Evolutionary conservation across 495 filamentous ascomycete species (phyloP).

Genomic region (Alectoria sarmentosa): DNA sequence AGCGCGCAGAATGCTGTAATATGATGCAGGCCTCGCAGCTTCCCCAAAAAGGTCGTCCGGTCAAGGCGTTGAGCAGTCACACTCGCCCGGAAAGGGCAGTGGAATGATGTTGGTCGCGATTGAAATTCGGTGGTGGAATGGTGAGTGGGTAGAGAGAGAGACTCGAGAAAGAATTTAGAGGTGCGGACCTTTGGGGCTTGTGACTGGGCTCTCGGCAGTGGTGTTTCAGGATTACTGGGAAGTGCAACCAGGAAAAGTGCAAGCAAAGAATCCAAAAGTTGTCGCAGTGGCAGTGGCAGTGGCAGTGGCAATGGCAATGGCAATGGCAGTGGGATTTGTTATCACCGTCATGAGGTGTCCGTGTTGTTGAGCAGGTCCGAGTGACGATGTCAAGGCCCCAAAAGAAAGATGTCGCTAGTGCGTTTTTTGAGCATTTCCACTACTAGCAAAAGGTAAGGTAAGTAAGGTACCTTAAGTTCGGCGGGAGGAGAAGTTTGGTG

Average conservation of each 20-base stretch:
- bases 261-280: neutral
- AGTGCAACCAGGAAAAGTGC: neutral
- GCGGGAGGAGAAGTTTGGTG: neutral
- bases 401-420: neutral
- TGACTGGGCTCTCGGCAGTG: slow-evolving; percentile 1
- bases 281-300: neutral
- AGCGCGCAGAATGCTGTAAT: slow-evolving; percentile 5
- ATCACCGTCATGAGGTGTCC: neutral
- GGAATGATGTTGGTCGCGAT: neutral
- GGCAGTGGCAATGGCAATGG: too few species aligned
- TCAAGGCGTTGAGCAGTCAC: neutral
- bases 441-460: neutral
- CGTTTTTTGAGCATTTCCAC: neutral
- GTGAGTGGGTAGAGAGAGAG: neutral
- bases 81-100: neutral
- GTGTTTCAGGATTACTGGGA: slow-evolving; percentile 4
- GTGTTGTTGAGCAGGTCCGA: neutral
- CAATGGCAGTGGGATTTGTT: neutral
- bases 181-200: neutral
- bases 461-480: too few species aligned
- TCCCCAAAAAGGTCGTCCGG: slow-evolving; percentile 10
- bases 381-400: neutral
- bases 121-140: neutral
- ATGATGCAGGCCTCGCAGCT: slow-evolving; percentile 9
- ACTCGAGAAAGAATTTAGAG: neutral